Conservation (phyloP, 306 rosid species). For the Prosopis cineraria region DNA sequence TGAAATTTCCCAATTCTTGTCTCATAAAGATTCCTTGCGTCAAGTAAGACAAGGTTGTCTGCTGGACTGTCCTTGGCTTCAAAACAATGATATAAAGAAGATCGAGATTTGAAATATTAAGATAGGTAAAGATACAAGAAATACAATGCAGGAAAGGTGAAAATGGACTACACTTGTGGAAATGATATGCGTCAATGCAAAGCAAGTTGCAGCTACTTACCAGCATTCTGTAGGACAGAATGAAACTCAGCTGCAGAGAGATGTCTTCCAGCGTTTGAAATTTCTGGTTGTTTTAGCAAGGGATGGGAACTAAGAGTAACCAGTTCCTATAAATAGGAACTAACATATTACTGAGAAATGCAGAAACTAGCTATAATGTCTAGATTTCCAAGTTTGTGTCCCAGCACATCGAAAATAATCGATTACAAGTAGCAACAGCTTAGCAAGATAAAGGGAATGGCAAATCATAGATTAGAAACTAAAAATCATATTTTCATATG, state of each 20-base stretch:
- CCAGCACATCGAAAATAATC: background rate
- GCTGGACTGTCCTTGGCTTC: slow-evolving; percentile 44
- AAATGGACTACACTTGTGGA: background rate
- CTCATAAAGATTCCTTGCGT: slow-evolving; percentile 92
- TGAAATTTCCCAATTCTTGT: slow-evolving; percentile 91
- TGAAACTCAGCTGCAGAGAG: slow-evolving; percentile 85
- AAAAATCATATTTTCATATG: background rate
- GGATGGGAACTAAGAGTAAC: slow-evolving; percentile 82
- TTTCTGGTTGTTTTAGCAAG: slow-evolving; percentile 61
- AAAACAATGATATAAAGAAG: slow-evolving; percentile 18
- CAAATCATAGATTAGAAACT: background rate
- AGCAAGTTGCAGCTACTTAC: slow-evolving; percentile 46
- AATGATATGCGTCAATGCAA: background rate
- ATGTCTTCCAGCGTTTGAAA: slow-evolving; percentile 83
- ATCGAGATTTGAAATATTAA: slow-evolving; percentile 11
- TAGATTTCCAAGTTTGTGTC: background rate
- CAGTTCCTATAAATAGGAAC: slow-evolving; percentile 56
- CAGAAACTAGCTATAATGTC: background rate
- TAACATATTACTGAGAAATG: slow-evolving; percentile 1
- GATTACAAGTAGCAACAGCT: background rate
- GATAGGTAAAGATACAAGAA: background rate
- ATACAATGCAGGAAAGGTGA: background rate
- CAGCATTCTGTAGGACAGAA: slow-evolving; percentile 65
- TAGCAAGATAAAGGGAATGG: background rate
- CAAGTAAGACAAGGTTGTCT: slow-evolving; percentile 61